Conservation (phyloP, 306 rosid genomes). For the Trichosanthes truncata region DNA sequence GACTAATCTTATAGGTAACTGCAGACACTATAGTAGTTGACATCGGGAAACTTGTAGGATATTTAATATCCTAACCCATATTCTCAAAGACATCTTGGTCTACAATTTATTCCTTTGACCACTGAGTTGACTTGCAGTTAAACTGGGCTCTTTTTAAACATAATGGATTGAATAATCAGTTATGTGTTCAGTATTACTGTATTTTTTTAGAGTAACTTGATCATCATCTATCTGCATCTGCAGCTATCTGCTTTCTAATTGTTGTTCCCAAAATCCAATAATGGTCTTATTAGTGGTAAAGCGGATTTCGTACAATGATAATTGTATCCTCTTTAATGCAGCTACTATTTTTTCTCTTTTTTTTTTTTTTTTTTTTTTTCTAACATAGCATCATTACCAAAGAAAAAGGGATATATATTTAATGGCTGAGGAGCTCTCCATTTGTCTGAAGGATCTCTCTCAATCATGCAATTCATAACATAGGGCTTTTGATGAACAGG, state of each 20-base stretch:
- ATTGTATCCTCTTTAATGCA: not conserved
- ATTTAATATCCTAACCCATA: not conserved
- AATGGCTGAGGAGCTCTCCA: not conserved
- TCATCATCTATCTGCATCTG: not conserved
- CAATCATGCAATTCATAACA: not conserved
- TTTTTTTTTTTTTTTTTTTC: not conserved
- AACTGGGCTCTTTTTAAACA: not conserved
- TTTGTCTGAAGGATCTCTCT: not conserved
- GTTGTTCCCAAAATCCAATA: not conserved
- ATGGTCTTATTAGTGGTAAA: not conserved
- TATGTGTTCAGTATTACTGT: not conserved
- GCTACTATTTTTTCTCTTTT: not conserved
- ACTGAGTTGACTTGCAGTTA: not conserved
- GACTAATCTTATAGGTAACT: not conserved
- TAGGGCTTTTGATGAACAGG: conserved; percentile 38
- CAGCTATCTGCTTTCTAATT: not conserved
- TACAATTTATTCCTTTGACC: not conserved
- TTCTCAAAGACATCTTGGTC: not conserved
- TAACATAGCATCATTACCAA: not conserved
- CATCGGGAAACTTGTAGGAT: not conserved
- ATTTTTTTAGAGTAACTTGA: not conserved
- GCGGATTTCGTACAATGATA: not conserved
- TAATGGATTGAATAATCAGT: not conserved
- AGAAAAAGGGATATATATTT: not conserved
- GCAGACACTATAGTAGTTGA: too few species aligned